Conservation (phyloP, 148 eudicot species). For the Diospyros lotus region DNA sequence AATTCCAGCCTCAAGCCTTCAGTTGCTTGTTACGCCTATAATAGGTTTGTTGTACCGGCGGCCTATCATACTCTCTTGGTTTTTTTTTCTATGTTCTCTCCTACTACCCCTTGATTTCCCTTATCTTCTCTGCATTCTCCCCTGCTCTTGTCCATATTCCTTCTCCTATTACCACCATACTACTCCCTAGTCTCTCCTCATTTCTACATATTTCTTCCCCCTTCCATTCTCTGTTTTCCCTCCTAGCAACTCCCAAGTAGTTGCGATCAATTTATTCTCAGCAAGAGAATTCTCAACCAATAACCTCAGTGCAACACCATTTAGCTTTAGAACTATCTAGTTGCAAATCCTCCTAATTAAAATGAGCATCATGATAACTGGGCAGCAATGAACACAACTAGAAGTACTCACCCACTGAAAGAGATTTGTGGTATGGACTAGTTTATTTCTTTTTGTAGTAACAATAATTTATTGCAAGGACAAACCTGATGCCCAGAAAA, state of each 20-base stretch:
- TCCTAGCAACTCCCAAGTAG: background rate
- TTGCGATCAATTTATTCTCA: background rate
- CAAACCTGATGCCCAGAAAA: conserved; percentile 73
- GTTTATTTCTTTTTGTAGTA: background rate
- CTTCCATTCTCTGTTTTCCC: too few species aligned
- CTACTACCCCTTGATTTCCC: too few species aligned
- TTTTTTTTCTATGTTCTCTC: too few species aligned
- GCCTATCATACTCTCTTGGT: too few species aligned
- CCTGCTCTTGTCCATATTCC: too few species aligned
- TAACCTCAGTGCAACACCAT: background rate
- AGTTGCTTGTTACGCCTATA: too few species aligned
- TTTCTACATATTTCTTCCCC: too few species aligned
- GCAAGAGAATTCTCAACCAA: background rate
- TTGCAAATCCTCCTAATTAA: background rate
- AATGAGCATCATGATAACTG: background rate
- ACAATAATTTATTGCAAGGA: background rate
- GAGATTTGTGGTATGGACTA: conserved; percentile 4
- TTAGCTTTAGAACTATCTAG: background rate
- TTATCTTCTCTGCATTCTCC: too few species aligned
- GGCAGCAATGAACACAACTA: background rate
- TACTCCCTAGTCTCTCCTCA: too few species aligned
- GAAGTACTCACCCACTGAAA: background rate
- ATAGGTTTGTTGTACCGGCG: too few species aligned
- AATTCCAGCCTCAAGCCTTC: too few species aligned
- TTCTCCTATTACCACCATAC: too few species aligned